Conservation (phyloP, 345 rosid genomes). For the Firmiana major region DNA sequence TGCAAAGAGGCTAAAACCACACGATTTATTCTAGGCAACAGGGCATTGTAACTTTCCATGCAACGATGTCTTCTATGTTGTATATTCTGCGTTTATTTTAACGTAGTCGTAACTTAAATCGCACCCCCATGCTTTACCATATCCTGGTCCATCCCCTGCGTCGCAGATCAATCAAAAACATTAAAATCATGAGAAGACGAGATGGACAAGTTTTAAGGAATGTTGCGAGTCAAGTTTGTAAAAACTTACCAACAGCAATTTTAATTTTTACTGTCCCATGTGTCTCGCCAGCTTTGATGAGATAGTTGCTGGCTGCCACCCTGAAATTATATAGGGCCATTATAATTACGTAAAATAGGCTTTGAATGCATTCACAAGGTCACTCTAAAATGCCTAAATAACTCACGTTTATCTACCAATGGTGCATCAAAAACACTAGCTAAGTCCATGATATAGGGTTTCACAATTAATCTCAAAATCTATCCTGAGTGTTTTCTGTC, state of each 20-base stretch:
- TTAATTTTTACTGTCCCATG: conserved; percentile 69
- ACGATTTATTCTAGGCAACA: too few relatives aligned
- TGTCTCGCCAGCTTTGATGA: conserved; percentile 67
- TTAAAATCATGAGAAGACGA: not conserved
- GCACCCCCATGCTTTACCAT: conserved; percentile 84
- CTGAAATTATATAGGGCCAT: conserved; percentile 30
- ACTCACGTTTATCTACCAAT: not conserved
- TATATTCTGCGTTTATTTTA: conserved; percentile 84
- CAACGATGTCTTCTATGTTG: conserved; percentile 34
- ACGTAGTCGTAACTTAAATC: conserved; percentile 87
- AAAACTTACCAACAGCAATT: conserved; percentile 57
- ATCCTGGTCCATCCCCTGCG: conserved; percentile 68
- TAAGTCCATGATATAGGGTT: not conserved
- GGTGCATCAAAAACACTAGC: not conserved
- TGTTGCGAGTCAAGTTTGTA: not conserved
- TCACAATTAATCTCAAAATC: not conserved
- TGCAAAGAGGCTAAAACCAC: not conserved
- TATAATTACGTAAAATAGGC: not conserved
- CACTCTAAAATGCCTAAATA: not conserved
- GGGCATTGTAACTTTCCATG: too few relatives aligned
- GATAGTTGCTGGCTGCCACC: conserved; percentile 67
- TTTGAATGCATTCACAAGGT: not conserved
- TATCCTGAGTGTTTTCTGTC: not conserved
- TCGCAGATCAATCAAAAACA: not conserved
- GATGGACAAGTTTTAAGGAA: not conserved